Conservation (phyloP, 75 land plant genomes). For the Ceratopteris richardii region DNA sequence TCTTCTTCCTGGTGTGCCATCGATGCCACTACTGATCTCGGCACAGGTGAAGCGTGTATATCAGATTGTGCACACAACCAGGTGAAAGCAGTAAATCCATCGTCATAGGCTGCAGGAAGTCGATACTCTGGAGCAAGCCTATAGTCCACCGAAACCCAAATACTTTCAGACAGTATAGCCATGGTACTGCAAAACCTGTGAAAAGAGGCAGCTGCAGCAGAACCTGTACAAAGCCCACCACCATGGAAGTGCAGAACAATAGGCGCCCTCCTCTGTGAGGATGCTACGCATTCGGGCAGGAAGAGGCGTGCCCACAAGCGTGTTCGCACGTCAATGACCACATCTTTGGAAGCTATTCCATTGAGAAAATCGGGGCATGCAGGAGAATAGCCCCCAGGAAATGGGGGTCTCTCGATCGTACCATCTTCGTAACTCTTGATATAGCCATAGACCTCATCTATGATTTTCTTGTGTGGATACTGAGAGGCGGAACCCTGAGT, state of each 20-base stretch:
- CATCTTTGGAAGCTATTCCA: constrained; percentile 31
- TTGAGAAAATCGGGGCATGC: not conserved
- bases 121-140: not conserved
- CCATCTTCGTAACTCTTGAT: not conserved
- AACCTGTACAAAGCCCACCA: constrained; percentile 5
- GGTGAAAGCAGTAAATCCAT: not conserved
- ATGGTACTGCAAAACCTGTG: constrained; percentile 3
- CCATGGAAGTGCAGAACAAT: constrained; percentile 11
- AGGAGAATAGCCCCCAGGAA: not conserved
- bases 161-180: not conserved
- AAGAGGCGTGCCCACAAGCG: constrained; percentile 26
- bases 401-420: not conserved
- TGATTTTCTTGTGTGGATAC: not conserved
- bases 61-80: constrained; percentile 1
- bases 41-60: not conserved
- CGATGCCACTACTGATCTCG: not conserved
- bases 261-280: not conserved
- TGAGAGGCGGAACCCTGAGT: too few relatives aligned
- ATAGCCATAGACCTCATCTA: constrained; percentile 2
- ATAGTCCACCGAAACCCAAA: constrained; percentile 3
- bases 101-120: constrained; percentile 8
- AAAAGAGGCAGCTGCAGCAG: not conserved
- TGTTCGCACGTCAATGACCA: constrained; percentile 9
- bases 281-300: constrained; percentile 21
- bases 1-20: too few relatives aligned